Base-by-base conservation (phyloP, 2,329 filamentous ascomycete species). In the Hymenoscyphus fructigenus region DNA sequence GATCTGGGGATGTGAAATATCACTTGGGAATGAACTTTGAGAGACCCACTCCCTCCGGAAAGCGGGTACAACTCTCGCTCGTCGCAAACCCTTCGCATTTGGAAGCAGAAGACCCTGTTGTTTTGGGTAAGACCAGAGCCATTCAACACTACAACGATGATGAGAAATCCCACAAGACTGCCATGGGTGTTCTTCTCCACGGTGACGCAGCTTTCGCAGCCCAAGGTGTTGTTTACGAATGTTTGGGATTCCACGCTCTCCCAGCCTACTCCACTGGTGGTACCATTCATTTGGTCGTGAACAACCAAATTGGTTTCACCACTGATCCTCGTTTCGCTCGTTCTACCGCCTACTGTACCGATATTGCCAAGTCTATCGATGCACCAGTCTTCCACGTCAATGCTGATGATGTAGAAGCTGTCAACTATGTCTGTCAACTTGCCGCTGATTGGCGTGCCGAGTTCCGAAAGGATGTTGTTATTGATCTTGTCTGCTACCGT, bases 21-120 rank as follows among this genome's bases (percentile, higher is more conserved):
- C 95, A 99, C 83, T 84, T 99, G 75, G 95, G 95, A 77, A 99
- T 99, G 95, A 99, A 99, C 84, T 99, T 99, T 73, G 95, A 99
- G 83, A 92, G 95, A 69, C 95, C 95, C 62, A 99, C 95, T 10
- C 95, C 95, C 65, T 98, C 94, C 55, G 95, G 95, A 74, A 98
- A 98, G 87, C 95, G 95, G 69, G 95, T 99, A n/a, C 95, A 99
- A 83, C 88, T 99, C 62, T 99, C 95, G 67, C 88, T 99, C 60
- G 95, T 99, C 66, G 95, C 95, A 81, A 99, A 99, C 80, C 95
- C 95, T 47, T 99, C 95, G 64, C 95, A 99, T 84, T 83, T 99
- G 75, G 95, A 99, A 81, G 95, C 95, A 59, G 95, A 99, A 80
- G 95, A 99, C 78, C 95, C 95, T 9, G 95, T 99, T 68, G 95